phyloP scores from a whole-genome alignment of 768 basidiomycete genomes.

The Boletus eberwhitei region DNA sequence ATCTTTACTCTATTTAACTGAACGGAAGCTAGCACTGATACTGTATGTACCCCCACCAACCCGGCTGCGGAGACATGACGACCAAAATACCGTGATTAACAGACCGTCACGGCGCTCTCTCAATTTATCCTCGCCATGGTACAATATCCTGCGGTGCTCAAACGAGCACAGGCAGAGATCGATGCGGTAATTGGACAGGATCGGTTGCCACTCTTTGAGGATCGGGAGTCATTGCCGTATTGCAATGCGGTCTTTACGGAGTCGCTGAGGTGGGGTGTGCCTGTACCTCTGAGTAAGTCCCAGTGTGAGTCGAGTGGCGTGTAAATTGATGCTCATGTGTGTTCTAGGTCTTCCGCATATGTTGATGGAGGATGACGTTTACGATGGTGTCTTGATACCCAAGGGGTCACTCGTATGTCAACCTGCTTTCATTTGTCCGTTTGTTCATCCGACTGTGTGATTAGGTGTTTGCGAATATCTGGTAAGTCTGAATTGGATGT shows the following conservation, averaged over 20 bases:
- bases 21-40: constrained; percentile 52
- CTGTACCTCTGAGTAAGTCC: constrained; percentile 54
- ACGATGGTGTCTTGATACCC: constrained; percentile 55
- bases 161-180: constrained; percentile 61
- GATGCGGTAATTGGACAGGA: constrained; percentile 43
- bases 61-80: background rate
- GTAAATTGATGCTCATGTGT: background rate
- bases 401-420: constrained; percentile 54
- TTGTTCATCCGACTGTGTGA: constrained; percentile 3
- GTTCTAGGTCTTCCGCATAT: constrained; percentile 58
- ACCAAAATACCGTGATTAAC: constrained; percentile 12
- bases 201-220: constrained; percentile 60
- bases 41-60: constrained; percentile 37
- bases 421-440: background rate
- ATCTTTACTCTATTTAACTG: background rate
- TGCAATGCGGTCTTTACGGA: constrained; percentile 56
- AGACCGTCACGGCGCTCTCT: constrained; percentile 49
- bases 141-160: constrained; percentile 52
- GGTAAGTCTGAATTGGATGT: constrained; percentile 33
- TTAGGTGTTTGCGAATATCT: constrained; percentile 59
- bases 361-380: constrained; percentile 63
- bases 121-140: constrained; percentile 71
- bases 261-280: constrained; percentile 51
- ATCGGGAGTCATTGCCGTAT: constrained; percentile 55
- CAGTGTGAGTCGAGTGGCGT: background rate